phyloP scores from a whole-genome alignment of 2,329 filamentous ascomycete genomes.

The Xylaria digitata region DNA sequence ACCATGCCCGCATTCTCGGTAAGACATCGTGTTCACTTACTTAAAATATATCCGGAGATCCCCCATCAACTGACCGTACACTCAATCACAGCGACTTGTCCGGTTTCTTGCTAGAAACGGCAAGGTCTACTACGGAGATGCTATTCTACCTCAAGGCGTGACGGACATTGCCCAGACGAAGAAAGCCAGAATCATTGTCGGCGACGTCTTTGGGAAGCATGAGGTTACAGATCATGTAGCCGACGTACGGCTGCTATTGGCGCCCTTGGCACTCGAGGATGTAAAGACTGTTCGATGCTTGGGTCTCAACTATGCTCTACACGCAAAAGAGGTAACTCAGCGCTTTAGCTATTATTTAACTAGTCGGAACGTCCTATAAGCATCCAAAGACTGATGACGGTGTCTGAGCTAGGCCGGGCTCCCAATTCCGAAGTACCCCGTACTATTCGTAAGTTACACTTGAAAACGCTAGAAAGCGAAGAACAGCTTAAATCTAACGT shows the following conservation, averaged over 20 bases:
- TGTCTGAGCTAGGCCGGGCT: slow-evolving; percentile 63
- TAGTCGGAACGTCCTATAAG: not conserved
- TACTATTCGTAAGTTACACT: slow-evolving; percentile 70
- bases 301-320: slow-evolving; percentile 77
- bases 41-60: not conserved
- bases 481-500: slow-evolving; percentile 3
- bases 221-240: slow-evolving; percentile 71
- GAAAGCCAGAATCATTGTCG: slow-evolving; percentile 71
- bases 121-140: slow-evolving; percentile 77
- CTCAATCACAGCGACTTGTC: slow-evolving; percentile 68
- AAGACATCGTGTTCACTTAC: slow-evolving; percentile 40
- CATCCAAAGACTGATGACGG: slow-evolving; percentile 14
- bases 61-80: slow-evolving; percentile 15
- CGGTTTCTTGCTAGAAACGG: slow-evolving; percentile 79
- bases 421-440: slow-evolving; percentile 75
- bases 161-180: slow-evolving; percentile 70
- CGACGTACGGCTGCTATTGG: slow-evolving; percentile 67
- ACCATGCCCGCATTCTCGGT: slow-evolving; percentile 57
- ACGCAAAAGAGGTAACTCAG: slow-evolving; percentile 70
- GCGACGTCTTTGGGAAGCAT: slow-evolving; percentile 74
- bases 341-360: not conserved
- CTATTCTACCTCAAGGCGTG: slow-evolving; percentile 71
- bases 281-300: slow-evolving; percentile 75
- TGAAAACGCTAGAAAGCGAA: not conserved
- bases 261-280: slow-evolving; percentile 71